Conservation (phyloP, 345 rosid species). For the Eucalyptus pumila region DNA sequence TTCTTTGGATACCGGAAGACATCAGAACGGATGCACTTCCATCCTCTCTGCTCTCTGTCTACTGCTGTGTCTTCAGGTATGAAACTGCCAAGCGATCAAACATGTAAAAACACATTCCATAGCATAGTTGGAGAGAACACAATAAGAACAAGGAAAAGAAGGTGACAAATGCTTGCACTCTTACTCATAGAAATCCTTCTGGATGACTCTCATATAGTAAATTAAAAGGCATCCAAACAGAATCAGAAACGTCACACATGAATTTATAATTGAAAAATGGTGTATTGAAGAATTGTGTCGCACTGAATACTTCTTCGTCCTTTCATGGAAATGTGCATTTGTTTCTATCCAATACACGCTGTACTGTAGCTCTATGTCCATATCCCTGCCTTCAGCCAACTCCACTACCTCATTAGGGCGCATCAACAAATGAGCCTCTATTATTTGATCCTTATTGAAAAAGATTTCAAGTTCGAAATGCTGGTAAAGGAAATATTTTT, state of each 20-base stretch:
- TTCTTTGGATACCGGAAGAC: conserved; percentile 69
- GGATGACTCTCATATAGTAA: conserved; percentile 73
- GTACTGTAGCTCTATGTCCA: conserved; percentile 65
- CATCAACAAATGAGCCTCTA: conserved; percentile 51
- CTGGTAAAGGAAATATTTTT: conserved; percentile 51
- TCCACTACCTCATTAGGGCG: conserved; percentile 55
- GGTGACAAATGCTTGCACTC: background rate
- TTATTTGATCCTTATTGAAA: conserved; percentile 60
- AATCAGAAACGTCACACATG: conserved; percentile 78
- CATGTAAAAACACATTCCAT: background rate
- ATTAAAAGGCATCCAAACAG: conserved; percentile 78
- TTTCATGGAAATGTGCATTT: conserved; percentile 49
- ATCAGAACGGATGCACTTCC: conserved; percentile 87
- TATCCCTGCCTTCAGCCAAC: conserved; percentile 70
- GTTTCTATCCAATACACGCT: conserved; percentile 90
- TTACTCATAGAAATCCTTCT: conserved; percentile 86
- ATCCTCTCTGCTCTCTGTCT: conserved; percentile 86
- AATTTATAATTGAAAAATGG: conserved; percentile 78
- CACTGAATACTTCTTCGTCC: conserved; percentile 77
- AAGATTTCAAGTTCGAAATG: conserved; percentile 65
- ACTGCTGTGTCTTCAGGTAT: conserved; percentile 87
- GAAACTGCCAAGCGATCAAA: conserved; percentile 20
- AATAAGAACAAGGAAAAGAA: background rate
- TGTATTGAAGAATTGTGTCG: conserved; percentile 66
- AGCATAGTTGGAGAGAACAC: background rate